Evolutionary conservation across 352 stramenopile genomes (phyloP), one percentile per base, ranked within the genome.

Genomic region (Globisporangium rhizosaccharum): DNA sequence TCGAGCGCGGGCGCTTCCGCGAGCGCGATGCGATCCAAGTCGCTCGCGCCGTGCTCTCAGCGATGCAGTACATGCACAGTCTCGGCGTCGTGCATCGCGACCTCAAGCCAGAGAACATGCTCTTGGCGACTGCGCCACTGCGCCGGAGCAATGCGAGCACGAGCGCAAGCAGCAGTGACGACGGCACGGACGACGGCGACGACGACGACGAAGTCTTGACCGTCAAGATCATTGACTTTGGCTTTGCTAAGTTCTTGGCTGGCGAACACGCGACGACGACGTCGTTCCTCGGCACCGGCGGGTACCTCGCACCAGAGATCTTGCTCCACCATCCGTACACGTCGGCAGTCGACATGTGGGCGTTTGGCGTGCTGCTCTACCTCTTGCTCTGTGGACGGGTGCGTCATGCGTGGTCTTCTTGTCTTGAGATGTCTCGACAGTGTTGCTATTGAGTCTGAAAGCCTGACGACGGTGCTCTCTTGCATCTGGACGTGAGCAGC

Each of bases 151-250:
- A 10, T 61, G 57, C 15, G 59, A 66, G 51, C 61, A 56, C n/a
- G 51, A 56, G 54, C 52, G 59, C 41, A 49, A 47, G 26, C 46
- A 66, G 8, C 33, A 14, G 44, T 48, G 18, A n/a, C 17, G 20
- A 48, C 17, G 10, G 44, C 20, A 25, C 6, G 6, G 44, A 49
- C 44, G 55, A 62, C 26, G 55, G 44, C 28, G 50, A 50, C 17
- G 56, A 10, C 20, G 23, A 28, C 37, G 45, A 56, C 8, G 61
- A 60, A 25, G 37, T 57, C 6, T 41, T 91, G 54, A 57, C 75
- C 2, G 72, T 99, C 15, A 99, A 99, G 76, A 98, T 99, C 57
- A 99, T 99, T 67, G 97, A 99, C 76, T 99, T 99, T 86, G 97
- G 97, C 8, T 88, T 99, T 46, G 89, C 89, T 39, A 99, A 99